Evolutionary conservation across 2,329 filamentous ascomycete genomes (phyloP).

Genomic region (Paecilomyces fulvus): DNA sequence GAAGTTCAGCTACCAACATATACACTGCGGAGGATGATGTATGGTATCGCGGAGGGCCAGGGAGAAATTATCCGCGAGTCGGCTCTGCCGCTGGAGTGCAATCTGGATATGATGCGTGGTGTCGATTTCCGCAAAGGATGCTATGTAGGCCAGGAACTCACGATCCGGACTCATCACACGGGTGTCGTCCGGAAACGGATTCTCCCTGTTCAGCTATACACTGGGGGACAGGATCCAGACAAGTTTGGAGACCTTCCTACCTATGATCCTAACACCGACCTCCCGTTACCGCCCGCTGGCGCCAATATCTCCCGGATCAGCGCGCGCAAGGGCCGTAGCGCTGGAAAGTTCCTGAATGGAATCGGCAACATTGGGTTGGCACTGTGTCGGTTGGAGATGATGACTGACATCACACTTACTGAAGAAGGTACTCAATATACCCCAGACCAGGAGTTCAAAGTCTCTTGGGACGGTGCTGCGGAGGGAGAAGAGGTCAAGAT

Average conservation of each 20-base stretch:
- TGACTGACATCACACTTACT: slow-evolving; percentile 71
- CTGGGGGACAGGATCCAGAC: slow-evolving; percentile 32
- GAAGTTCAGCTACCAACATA: slow-evolving; percentile 54
- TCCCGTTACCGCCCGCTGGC: slow-evolving; percentile 27
- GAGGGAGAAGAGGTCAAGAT: slow-evolving; percentile 46
- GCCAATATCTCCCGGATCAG: slow-evolving; percentile 47
- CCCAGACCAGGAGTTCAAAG: slow-evolving; percentile 53
- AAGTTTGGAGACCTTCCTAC: slow-evolving; percentile 42
- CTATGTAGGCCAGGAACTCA: slow-evolving; percentile 94
- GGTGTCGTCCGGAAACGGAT: slow-evolving; percentile 89
- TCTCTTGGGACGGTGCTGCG: slow-evolving; percentile 43
- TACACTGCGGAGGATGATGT: slow-evolving; percentile 65
- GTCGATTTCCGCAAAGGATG: slow-evolving; percentile 95
- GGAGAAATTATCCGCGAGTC: slow-evolving; percentile 62
- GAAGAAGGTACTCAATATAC: slow-evolving; percentile 56
- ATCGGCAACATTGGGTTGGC: slow-evolving; percentile 82
- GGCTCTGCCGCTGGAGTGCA: slow-evolving; percentile 78
- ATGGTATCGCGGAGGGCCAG: slow-evolving; percentile 79
- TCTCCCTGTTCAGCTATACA: slow-evolving; percentile 69
- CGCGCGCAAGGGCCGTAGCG: slow-evolving; percentile 52
- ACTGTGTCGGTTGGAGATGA: slow-evolving; percentile 78
- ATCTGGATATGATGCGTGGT: slow-evolving; percentile 75
- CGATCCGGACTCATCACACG: slow-evolving; percentile 88
- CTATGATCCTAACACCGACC: slow-evolving; percentile 20
- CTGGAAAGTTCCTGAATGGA: slow-evolving; percentile 71